Evolutionary conservation across 2,329 filamentous ascomycete species (phyloP).

Genomic region (Colletotrichum sidae): DNA sequence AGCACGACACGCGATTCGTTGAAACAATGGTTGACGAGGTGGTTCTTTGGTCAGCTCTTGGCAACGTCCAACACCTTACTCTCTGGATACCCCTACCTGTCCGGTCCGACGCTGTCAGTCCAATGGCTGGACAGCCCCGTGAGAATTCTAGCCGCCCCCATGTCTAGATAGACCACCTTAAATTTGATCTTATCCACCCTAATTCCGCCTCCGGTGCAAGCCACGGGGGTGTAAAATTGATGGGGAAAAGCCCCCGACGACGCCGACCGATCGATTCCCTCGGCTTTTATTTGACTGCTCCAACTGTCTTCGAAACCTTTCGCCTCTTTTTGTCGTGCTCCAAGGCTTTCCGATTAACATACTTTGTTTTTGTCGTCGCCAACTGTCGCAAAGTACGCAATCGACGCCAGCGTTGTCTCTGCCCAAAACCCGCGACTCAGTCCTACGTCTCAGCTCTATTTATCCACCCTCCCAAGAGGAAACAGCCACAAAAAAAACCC

Average conservation of each 20-base stretch:
- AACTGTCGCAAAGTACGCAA: conserved; percentile 2
- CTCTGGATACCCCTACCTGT: no score
- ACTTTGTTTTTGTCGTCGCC: conserved; percentile 14
- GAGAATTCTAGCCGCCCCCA: conserved; percentile 10
- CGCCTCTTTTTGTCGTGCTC: no score
- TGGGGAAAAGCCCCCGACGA: conserved; percentile 27
- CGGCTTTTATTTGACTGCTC: not conserved
- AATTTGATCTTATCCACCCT: conserved; percentile 30
- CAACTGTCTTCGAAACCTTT: not conserved
- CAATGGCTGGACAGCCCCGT: conserved; percentile 11
- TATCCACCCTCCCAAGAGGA: not conserved
- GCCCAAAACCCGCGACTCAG: not conserved
- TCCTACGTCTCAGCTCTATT: not conserved
- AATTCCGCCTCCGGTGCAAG: conserved; percentile 30
- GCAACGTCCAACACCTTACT: no score
- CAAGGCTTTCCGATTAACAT: not conserved
- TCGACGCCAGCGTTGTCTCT: not conserved
- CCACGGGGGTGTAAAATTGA: conserved; percentile 30
- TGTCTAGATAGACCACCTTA: not conserved
- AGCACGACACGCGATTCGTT: conserved; percentile 8
- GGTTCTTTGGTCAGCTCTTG: no score
- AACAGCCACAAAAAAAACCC: no score
- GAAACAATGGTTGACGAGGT: not conserved
- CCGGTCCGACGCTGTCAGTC: no score
- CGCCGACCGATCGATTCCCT: conserved; percentile 20